Evolutionary conservation across 805 yeast species (phyloP).

Genomic region (Metschnikowia hibisci): DNA sequence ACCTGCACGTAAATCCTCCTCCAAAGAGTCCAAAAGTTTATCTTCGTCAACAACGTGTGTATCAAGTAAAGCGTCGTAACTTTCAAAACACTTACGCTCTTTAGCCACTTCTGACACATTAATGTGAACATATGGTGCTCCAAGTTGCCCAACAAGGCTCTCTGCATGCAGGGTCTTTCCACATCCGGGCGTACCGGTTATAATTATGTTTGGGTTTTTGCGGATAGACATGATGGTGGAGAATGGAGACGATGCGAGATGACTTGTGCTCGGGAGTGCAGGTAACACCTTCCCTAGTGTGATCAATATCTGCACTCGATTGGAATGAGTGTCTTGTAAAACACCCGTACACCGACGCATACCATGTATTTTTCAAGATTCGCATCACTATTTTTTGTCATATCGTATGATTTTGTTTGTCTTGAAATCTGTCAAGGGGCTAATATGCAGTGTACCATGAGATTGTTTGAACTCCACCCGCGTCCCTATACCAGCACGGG

Average conservation of each 20-base stretch:
- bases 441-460: too few relatives aligned
- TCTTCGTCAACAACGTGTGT: constrained; percentile 92
- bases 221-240: constrained; percentile 1
- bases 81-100: constrained; percentile 69
- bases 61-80: constrained; percentile 81
- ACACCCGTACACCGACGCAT: too few relatives aligned
- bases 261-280: background rate
- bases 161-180: constrained; percentile 81
- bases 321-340: too few relatives aligned
- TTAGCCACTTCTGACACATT: constrained; percentile 81
- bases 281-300: too few relatives aligned
- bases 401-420: too few relatives aligned
- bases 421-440: too few relatives aligned
- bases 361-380: too few relatives aligned
- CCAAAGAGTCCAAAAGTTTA: constrained; percentile 73
- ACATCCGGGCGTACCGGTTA: constrained; percentile 96
- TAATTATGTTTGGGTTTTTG: constrained; percentile 64
- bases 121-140: constrained; percentile 46
- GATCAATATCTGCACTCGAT: too few relatives aligned
- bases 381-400: too few relatives aligned
- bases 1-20: constrained; percentile 76
- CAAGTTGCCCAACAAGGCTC: constrained; percentile 47
- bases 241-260: background rate
- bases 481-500: too few relatives aligned
- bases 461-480: too few relatives aligned